Base-by-base conservation (phyloP, 2,329 filamentous ascomycete species). In the Fusarium veterinarium region DNA sequence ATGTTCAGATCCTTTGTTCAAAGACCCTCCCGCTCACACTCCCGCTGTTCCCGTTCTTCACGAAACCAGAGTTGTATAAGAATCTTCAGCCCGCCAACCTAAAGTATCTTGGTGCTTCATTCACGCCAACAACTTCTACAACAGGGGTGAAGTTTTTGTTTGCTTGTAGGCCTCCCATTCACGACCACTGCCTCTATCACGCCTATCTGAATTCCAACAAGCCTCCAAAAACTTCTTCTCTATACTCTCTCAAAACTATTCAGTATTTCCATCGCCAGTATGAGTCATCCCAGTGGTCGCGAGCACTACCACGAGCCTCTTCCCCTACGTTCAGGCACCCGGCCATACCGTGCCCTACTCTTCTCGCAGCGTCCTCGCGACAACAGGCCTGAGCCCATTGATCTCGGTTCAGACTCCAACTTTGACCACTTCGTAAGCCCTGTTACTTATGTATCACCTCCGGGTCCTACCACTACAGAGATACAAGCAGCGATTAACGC, bases 1-100 rank as follows among this genome's bases (percentile, higher is more conserved):
- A 52, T 61, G 25, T 33, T n/a, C 25, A 20, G 3, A 3, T 9
- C 8, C 33, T 44, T 67, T 71, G 56, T 71, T 75, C 72, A 53
- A 62, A 30, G n/a, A 23, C 13, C 11, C 3, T 33, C 25, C n/a
- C 28, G 31, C 41, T 17, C 49, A 58, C 33, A 33, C 33, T 55
- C 25, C 28, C 30, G 31, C 11, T 45, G 23, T 40, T n/a, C 23
- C 23, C 25, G 23, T 40, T 38, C 41, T 51, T 58, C 35, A 42
- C 33, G 14, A 20, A 23, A 8, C 16, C 17, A 4, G 16, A 17
- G 5, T 19, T 8, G 10, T 69, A 72, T 66, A 69, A 72, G 49
- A 46, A 17, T 23, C 23, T 31, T 13, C 10, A n/a, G 19, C 12
- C 9, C 17, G n/a, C 10, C 8, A 12, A 6, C 17, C n/a, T n/a